Evolutionary conservation across 371 early-diverging fungal genomes (phyloP).

Genomic region (Nematocida ironsii): DNA sequence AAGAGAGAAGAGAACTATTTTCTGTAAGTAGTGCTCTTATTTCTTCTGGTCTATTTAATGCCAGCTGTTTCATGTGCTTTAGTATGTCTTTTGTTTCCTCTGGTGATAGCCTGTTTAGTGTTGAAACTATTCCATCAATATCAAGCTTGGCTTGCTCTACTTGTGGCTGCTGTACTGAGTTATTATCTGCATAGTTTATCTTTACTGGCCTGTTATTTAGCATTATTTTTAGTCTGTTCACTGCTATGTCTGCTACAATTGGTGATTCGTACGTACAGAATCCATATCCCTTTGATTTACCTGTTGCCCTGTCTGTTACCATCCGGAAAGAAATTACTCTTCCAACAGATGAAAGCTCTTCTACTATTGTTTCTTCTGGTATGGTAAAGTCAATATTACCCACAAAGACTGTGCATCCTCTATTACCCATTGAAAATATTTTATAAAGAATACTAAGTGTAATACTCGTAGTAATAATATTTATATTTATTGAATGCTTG

Average conservation of each 20-base stretch:
- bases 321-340: conserved; percentile 69
- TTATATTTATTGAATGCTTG: too few species aligned
- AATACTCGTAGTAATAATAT: too few species aligned
- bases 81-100: conserved; percentile 69
- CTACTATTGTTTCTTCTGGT: conserved; percentile 68
- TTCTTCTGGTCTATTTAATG: conserved; percentile 67
- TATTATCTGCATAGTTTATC: conserved; percentile 71
- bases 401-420: conserved; percentile 71
- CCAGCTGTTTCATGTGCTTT: conserved; percentile 68
- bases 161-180: conserved; percentile 58
- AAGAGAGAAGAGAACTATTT: conserved; percentile 63
- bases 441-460: background rate
- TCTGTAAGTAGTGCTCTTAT: conserved; percentile 66
- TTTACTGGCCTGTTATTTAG: conserved; percentile 70
- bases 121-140: conserved; percentile 63
- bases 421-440: conserved; percentile 37
- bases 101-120: conserved; percentile 65
- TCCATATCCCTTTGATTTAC: conserved; percentile 71
- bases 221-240: conserved; percentile 68
- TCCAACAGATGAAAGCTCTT: conserved; percentile 70
- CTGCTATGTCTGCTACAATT: conserved; percentile 70
- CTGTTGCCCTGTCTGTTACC: conserved; percentile 69
- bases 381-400: conserved; percentile 71
- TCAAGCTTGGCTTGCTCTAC: conserved; percentile 57
- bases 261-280: conserved; percentile 71